Evolutionary conservation across 345 rosid species (phyloP).

Genomic region (Populus deltoides): DNA sequence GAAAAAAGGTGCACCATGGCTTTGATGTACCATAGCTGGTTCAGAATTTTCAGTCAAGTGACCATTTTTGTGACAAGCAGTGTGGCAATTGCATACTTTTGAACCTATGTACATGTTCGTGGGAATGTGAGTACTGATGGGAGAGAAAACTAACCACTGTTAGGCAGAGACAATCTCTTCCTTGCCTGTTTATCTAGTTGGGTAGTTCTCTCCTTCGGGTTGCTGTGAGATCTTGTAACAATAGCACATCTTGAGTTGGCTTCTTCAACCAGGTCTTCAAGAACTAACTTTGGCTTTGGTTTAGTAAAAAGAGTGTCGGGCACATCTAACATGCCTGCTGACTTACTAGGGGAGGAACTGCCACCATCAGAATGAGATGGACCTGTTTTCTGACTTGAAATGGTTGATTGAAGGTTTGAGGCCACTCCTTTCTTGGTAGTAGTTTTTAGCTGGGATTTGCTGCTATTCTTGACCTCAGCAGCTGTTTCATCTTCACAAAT

Average conservation of each 20-base stretch:
- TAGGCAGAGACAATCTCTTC: constrained; percentile 76
- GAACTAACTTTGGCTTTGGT: constrained; percentile 52
- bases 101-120: background rate
- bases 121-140: background rate
- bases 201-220: constrained; percentile 74
- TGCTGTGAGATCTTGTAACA: constrained; percentile 74
- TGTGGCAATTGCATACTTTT: background rate
- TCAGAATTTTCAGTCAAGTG: background rate
- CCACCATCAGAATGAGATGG: constrained; percentile 68
- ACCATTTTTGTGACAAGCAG: background rate
- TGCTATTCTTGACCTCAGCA: constrained; percentile 47
- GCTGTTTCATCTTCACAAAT: constrained; percentile 46
- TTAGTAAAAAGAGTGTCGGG: constrained; percentile 37
- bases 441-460: constrained; percentile 50
- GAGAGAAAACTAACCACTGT: constrained; percentile 44
- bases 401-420: constrained; percentile 38
- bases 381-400: constrained; percentile 58
- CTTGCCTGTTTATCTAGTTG: constrained; percentile 49
- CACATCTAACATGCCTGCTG: constrained; percentile 47
- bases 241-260: constrained; percentile 44
- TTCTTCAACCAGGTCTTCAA: constrained; percentile 50
- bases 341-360: constrained; percentile 57
- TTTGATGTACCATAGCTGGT: background rate
- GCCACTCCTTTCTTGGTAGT: constrained; percentile 46
- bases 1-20: background rate